A percentile compares a stretch with the other conserved stretches of the same genome.
These are phyloP conservation scores for Cytidiella melzeri DNA, from an alignment of 768 basidiomycete genomes.

Conservation along the genomic window DNA sequence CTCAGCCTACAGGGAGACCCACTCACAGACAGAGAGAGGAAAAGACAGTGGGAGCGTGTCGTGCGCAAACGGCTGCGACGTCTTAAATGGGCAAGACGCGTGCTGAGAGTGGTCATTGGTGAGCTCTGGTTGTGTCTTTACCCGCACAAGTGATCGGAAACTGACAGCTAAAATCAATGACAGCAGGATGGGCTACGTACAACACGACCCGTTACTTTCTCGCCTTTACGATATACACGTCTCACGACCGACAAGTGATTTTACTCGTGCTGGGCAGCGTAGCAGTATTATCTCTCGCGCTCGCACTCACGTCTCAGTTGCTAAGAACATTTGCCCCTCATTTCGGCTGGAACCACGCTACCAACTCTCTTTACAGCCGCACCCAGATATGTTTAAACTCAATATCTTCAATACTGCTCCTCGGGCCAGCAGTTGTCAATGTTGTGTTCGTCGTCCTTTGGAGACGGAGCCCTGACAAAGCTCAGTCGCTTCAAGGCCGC, in stretches of 20 bases:
- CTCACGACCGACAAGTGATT: conserved; percentile 34
- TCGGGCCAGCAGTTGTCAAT: conserved; percentile 50
- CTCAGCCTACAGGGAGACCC: conserved; percentile 28
- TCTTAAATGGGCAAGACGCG: conserved; percentile 23
- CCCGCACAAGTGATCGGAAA: neutral
- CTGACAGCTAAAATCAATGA: neutral
- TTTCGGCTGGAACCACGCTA: conserved; percentile 25
- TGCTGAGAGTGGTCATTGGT: conserved; percentile 34
- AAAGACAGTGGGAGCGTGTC: conserved; percentile 22
- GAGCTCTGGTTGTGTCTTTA: conserved; percentile 12
- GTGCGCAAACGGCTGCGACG: conserved; percentile 30
- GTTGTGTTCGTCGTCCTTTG: conserved; percentile 48
- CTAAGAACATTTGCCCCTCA: conserved; percentile 35
- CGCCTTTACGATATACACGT: conserved; percentile 41
- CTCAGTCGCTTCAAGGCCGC: conserved; percentile 34
- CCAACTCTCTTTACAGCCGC: conserved; percentile 24
- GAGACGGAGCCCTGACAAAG: conserved; percentile 35
- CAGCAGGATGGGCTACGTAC: conserved; percentile 58
- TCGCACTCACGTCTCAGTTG: conserved; percentile 35
- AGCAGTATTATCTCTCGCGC: conserved; percentile 36
- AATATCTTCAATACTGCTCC: conserved; percentile 39
- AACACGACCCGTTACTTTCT: conserved; percentile 61
- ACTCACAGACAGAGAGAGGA: conserved; percentile 26
- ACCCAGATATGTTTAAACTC: conserved; percentile 33
- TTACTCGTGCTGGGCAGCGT: conserved; percentile 45